Conservation (phyloP, 1,139 yeast genomes). For the Suzukiozyma palmioleophila region DNA sequence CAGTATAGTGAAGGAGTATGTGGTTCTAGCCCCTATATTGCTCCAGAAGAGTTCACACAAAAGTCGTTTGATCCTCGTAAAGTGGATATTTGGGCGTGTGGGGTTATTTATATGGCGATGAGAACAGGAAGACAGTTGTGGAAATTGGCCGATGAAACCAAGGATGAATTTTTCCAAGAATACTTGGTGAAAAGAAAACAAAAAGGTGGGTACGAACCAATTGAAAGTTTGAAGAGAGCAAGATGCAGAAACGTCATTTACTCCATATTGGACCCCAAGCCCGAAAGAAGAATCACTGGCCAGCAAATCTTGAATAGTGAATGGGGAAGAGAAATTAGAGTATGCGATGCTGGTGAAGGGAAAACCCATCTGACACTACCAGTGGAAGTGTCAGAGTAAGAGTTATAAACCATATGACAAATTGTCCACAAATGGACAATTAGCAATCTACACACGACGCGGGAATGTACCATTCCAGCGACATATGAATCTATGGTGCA, state of each 20-base stretch:
- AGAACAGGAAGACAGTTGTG: slow-evolving; percentile 92
- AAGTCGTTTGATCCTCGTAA: slow-evolving; percentile 83
- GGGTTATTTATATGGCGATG: slow-evolving; percentile 98
- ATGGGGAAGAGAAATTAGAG: slow-evolving; percentile 87
- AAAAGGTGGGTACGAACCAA: slow-evolving; percentile 85
- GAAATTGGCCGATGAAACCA: slow-evolving; percentile 72
- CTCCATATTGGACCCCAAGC: slow-evolving; percentile 87
- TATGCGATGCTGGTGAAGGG: slow-evolving; percentile 61
- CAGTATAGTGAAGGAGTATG: slow-evolving; percentile 82
- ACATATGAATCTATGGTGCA: neutral
- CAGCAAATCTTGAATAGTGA: slow-evolving; percentile 86
- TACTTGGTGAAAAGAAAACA: slow-evolving; percentile 75
- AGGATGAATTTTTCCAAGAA: slow-evolving; percentile 74
- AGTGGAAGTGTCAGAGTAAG: neutral
- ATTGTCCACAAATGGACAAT: too few species aligned
- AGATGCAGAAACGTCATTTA: slow-evolving; percentile 89
- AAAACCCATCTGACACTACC: neutral
- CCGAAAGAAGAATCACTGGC: slow-evolving; percentile 80
- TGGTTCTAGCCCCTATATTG: slow-evolving; percentile 90
- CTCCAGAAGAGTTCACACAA: slow-evolving; percentile 85
- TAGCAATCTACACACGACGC: too few species aligned
- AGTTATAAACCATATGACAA: neutral
- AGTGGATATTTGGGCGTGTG: slow-evolving; percentile 95
- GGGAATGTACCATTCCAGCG: too few species aligned
- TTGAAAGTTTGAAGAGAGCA: slow-evolving; percentile 75